Evolutionary conservation across 805 yeast genomes (phyloP).

Genomic region (Candida ascalaphidarum): DNA sequence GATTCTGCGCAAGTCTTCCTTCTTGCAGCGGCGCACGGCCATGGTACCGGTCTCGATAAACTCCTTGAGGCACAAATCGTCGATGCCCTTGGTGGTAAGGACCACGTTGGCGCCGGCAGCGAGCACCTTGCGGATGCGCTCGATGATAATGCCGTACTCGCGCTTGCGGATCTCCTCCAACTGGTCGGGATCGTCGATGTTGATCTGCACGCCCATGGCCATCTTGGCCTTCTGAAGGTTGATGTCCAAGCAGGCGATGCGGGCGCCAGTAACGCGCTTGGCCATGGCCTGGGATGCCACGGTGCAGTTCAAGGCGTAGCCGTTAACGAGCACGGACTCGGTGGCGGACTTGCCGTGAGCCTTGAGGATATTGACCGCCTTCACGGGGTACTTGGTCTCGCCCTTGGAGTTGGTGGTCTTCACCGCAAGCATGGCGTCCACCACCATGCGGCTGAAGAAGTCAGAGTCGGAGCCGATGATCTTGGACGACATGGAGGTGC

Average conservation of each 20-base stretch:
- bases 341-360: constrained; percentile 92
- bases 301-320: constrained; percentile 95
- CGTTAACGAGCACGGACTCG: constrained; percentile 82
- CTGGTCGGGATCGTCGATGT: constrained; percentile 95
- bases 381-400: constrained; percentile 87
- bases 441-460: constrained; percentile 84
- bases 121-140: constrained; percentile 73
- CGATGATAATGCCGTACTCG: constrained; percentile 79
- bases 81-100: constrained; percentile 90
- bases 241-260: constrained; percentile 82
- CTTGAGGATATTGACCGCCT: constrained; percentile 91
- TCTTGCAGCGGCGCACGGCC: constrained; percentile 96
- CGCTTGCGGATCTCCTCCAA: constrained; percentile 86
- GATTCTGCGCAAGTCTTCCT: constrained; percentile 92
- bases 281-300: constrained; percentile 97
- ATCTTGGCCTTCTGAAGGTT: constrained; percentile 92
- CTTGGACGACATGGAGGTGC: constrained; percentile 94
- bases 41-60: constrained; percentile 87
- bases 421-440: constrained; percentile 92
- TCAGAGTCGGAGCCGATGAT: constrained; percentile 92
- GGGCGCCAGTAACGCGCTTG: constrained; percentile 59
- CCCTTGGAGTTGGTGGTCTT: constrained; percentile 85
- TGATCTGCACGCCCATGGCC: constrained; percentile 98
- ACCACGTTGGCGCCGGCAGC: constrained; percentile 90
- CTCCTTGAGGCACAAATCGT: constrained; percentile 83